Conservation (phyloP, 2,329 filamentous ascomycete genomes). For the Emmonsiellopsis sp. region DNA sequence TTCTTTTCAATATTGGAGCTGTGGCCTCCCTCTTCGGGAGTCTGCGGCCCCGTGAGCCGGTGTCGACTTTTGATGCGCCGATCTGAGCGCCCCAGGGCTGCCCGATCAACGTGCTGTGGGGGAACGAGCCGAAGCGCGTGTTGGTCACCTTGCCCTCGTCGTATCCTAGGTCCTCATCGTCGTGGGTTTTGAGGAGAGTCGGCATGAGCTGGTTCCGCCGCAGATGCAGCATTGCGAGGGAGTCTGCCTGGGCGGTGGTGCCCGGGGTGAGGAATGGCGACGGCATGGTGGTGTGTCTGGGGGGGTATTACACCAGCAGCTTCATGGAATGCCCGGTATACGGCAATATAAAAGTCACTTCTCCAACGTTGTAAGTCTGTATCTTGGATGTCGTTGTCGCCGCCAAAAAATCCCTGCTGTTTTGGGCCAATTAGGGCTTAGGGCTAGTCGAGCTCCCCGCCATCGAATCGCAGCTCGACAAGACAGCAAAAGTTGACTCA, state of each 20-base stretch:
- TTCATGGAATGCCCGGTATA: not conserved
- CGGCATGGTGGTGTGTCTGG: conserved; percentile 20
- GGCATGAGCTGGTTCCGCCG: conserved; percentile 79
- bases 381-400: not conserved
- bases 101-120: conserved; percentile 66
- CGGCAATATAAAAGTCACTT: not conserved
- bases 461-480: not conserved
- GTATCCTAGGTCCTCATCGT: conserved; percentile 60
- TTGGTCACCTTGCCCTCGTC: conserved; percentile 73
- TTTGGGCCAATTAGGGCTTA: conserved; percentile 3
- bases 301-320: not conserved
- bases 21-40: conserved; percentile 25
- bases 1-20: conserved; percentile 10
- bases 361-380: not conserved
- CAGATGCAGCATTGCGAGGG: conserved; percentile 75
- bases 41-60: conserved; percentile 73
- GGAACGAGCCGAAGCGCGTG: conserved; percentile 87
- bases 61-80: conserved; percentile 80
- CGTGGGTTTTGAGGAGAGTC: conserved; percentile 55
- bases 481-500: not conserved
- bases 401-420: not conserved
- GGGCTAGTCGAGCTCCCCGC: not conserved
- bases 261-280: conserved; percentile 77
- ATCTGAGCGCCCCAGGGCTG: conserved; percentile 89
- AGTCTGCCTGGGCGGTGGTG: conserved; percentile 50